A percentile compares a stretch with the other conserved stretches of the same genome.
phyloP scores from a whole-genome alignment of 2,329 filamentous ascomycete species.

The Cordyceps farinosa region DNA sequence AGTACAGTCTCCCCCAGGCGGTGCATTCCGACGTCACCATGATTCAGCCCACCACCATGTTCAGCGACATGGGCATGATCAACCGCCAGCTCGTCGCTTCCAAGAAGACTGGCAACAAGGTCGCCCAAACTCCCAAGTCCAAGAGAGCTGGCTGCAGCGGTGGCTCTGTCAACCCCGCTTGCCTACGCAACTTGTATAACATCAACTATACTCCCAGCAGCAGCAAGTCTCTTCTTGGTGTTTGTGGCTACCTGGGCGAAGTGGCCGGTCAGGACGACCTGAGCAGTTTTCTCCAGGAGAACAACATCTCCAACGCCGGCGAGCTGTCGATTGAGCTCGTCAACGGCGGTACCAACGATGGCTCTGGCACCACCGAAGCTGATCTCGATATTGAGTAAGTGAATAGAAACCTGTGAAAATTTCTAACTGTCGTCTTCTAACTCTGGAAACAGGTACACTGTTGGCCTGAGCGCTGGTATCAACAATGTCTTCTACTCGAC shows the following conservation, averaged over 20 bases:
- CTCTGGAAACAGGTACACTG: not conserved
- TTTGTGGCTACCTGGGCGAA: conserved; percentile 9
- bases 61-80: conserved; percentile 16
- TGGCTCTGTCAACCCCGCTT: not conserved
- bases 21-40: conserved; percentile 15
- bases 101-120: not conserved
- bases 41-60: conserved; percentile 19
- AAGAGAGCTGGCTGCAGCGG: not conserved
- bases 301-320: not conserved
- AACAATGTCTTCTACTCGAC: conserved; percentile 15
- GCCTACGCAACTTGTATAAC: conserved; percentile 9
- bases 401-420: not conserved
- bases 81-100: conserved; percentile 2
- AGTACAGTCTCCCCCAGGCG: conserved; percentile 13
- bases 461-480: conserved; percentile 11
- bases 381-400: conserved; percentile 11
- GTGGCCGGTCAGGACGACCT: conserved; percentile 5
- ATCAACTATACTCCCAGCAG: conserved; percentile 11
- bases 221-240: conserved; percentile 10
- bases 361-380: conserved; percentile 8
- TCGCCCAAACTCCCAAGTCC: not conserved
- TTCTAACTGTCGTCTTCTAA: not conserved
- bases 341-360: not conserved
- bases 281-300: conserved; percentile 1
- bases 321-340: conserved; percentile 8